Percentiles rank a stretch among this genome's conserved stretches.
Evolutionary conservation across 2,329 filamentous ascomycete genomes (phyloP).

Genomic region (Didymella pomorum): DNA sequence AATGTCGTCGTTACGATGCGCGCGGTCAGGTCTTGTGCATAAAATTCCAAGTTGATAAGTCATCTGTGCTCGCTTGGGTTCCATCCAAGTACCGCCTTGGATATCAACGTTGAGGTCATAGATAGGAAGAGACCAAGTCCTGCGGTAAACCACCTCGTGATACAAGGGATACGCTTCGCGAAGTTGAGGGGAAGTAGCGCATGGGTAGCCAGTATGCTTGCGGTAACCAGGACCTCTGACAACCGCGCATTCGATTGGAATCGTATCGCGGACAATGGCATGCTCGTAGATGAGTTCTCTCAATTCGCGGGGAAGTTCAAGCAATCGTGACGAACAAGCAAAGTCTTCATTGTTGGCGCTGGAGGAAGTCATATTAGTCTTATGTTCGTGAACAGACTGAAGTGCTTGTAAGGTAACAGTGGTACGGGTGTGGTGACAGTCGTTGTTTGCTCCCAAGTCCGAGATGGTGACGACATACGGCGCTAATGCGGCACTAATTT

Average conservation of each 20-base stretch:
- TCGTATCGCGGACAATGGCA: constrained; percentile 26
- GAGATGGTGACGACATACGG: constrained; percentile 6
- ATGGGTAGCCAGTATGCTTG: constrained; percentile 13
- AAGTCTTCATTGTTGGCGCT: neutral
- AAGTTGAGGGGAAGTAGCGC: constrained; percentile 14
- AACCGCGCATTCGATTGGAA: constrained; percentile 27
- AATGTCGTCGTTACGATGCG: constrained; percentile 4
- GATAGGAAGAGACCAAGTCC: constrained; percentile 28
- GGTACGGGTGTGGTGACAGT: constrained; percentile 1
- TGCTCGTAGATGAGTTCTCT: constrained; percentile 33
- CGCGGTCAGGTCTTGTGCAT: neutral
- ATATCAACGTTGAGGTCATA: constrained; percentile 28
- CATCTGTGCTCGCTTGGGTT: constrained; percentile 27
- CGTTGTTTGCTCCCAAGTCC: neutral
- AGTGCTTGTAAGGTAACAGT: neutral
- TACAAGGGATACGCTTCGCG: constrained; percentile 21
- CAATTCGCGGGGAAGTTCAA: constrained; percentile 29
- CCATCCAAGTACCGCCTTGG: constrained; percentile 18
- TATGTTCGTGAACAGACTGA: neutral
- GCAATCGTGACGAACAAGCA: neutral
- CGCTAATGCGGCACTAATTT: constrained; percentile 9
- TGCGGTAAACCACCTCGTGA: constrained; percentile 17
- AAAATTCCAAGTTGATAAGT: constrained; percentile 29
- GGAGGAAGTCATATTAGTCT: neutral
- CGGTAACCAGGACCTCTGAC: constrained; percentile 6